A percentile compares a stretch with the other conserved stretches of the same genome.
Evolutionary conservation across 2,329 filamentous ascomycete genomes (phyloP).

Genomic region (Ceratocystis huliohia): DNA sequence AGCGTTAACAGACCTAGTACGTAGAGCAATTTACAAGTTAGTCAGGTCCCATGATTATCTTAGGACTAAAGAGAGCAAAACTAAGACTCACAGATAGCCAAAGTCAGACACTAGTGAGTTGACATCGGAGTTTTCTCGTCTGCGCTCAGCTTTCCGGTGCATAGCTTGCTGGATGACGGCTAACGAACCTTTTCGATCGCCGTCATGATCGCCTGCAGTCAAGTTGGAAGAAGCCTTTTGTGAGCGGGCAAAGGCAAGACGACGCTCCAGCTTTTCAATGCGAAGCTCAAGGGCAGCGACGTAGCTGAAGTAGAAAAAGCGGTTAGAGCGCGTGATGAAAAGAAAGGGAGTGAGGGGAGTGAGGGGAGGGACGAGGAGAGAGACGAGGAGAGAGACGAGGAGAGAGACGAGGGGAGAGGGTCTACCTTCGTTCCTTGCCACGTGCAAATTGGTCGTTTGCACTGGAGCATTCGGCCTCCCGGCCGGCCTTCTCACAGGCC

Average conservation of each 20-base stretch:
- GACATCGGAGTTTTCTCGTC: slow-evolving; percentile 68
- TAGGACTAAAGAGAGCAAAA: background rate
- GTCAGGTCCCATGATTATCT: background rate
- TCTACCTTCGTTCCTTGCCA: slow-evolving; percentile 79
- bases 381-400: background rate
- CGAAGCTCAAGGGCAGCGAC: slow-evolving; percentile 87
- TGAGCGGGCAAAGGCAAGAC: slow-evolving; percentile 55
- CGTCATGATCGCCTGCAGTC: slow-evolving; percentile 27
- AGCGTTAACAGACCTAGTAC: slow-evolving; percentile 70
- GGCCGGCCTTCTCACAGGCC: slow-evolving; percentile 83
- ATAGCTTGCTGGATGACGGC: slow-evolving; percentile 50
- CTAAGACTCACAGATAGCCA: slow-evolving; percentile 59
- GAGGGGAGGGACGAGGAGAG: background rate
- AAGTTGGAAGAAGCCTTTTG: slow-evolving; percentile 59
- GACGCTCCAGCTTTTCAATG: slow-evolving; percentile 75
- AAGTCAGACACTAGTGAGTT: slow-evolving; percentile 90
- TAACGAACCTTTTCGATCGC: slow-evolving; percentile 51
- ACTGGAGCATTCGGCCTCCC: slow-evolving; percentile 76
- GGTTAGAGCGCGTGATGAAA: slow-evolving; percentile 8
- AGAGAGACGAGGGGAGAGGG: background rate
- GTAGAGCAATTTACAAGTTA: background rate
- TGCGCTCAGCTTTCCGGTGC: slow-evolving; percentile 50
- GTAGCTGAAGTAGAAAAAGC: slow-evolving; percentile 45
- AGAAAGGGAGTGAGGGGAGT: background rate
- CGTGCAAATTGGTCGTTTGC: slow-evolving; percentile 92